Conservation (phyloP, 2,329 filamentous ascomycete species). For the Alternaria solani region DNA sequence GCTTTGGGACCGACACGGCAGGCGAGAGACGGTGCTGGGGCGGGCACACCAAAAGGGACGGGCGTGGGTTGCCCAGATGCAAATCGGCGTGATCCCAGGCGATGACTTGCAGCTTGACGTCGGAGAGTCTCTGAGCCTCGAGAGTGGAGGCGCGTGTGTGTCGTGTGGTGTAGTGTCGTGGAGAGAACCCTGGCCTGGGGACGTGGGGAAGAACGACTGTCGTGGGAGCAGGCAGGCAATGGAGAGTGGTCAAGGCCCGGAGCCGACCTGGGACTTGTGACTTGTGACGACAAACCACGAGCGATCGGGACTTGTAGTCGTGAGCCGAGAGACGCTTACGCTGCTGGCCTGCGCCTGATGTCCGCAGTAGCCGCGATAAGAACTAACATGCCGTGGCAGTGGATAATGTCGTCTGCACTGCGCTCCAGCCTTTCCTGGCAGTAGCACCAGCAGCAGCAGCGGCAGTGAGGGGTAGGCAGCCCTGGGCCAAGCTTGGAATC, state of each 20-base stretch:
- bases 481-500: background rate
- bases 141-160: conserved; percentile 8
- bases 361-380: conserved; percentile 47
- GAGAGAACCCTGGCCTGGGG: conserved; percentile 21
- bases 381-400: conserved; percentile 16
- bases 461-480: conserved; percentile 23
- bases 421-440: conserved; percentile 7
- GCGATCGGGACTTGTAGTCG: conserved; percentile 10
- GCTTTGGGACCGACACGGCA: conserved; percentile 22
- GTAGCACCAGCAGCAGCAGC: background rate
- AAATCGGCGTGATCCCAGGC: conserved; percentile 16
- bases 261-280: conserved; percentile 3
- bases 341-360: conserved; percentile 11
- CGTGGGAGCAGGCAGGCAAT: conserved; percentile 12
- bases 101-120: conserved; percentile 25
- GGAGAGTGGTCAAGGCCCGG: conserved; percentile 13
- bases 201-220: conserved; percentile 27
- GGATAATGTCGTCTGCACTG: conserved; percentile 18
- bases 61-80: background rate
- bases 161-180: conserved; percentile 11
- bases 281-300: background rate
- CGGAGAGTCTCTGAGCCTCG: conserved; percentile 1
- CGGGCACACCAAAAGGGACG: conserved; percentile 1
- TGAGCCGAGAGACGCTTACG: conserved; percentile 12
- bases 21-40: conserved; percentile 8